Conservation (phyloP, 805 yeast species). For the Candida alai region DNA sequence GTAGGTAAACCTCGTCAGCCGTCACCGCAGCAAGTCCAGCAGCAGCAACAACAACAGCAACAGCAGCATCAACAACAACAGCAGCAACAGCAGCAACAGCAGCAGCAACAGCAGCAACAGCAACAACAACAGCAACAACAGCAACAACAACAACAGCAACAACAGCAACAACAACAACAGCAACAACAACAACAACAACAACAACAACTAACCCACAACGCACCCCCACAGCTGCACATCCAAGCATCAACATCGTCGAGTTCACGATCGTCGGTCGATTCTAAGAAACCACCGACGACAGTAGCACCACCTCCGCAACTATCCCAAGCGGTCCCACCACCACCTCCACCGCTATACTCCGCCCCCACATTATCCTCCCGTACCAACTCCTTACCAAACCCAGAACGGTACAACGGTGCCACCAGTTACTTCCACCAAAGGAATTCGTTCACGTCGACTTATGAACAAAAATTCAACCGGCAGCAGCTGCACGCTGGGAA, state of each 20-base stretch:
- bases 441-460: slow-evolving; percentile 19
- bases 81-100: slow-evolving; percentile 1
- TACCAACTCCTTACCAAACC: slow-evolving; percentile 21
- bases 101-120: slow-evolving; percentile 7
- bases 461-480: slow-evolving; percentile 5
- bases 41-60: slow-evolving; percentile 7
- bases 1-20: slow-evolving; percentile 11
- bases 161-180: slow-evolving; percentile 7
- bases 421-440: slow-evolving; percentile 13
- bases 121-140: slow-evolving; percentile 4
- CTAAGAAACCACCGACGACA: not conserved
- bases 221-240: slow-evolving; percentile 5
- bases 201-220: not conserved
- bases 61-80: slow-evolving; percentile 1
- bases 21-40: slow-evolving; percentile 9
- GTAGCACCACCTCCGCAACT: not conserved
- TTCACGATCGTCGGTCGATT: slow-evolving; percentile 2
- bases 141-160: slow-evolving; percentile 5
- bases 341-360: not conserved
- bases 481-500: slow-evolving; percentile 2
- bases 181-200: slow-evolving; percentile 4
- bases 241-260: slow-evolving; percentile 1
- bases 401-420: slow-evolving; percentile 10
- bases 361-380: slow-evolving; percentile 10
- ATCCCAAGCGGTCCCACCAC: not conserved